phyloP scores from a whole-genome alignment of 1,284 basidiomycete species.

The Volvariella surrecta region DNA sequence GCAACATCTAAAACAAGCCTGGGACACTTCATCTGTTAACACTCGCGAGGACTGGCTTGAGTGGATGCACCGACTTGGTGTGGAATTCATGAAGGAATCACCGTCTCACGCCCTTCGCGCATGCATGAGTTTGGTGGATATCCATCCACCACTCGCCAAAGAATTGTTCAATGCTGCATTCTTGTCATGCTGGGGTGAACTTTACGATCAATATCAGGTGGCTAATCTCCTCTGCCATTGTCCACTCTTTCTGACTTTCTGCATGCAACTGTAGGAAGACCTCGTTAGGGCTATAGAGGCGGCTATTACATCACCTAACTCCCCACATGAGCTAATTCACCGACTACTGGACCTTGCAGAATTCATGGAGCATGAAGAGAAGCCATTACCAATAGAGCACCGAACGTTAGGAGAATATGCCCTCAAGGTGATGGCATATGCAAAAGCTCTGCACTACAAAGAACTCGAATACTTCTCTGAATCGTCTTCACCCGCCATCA shows the following conservation, averaged over 20 bases:
- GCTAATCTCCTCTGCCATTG: slow-evolving; percentile 17
- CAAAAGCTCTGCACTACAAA: slow-evolving; percentile 98
- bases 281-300: slow-evolving; percentile 86
- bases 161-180: slow-evolving; percentile 99
- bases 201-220: slow-evolving; percentile 97
- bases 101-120: slow-evolving; percentile 96
- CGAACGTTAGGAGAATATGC: slow-evolving; percentile 92
- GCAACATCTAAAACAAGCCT: slow-evolving; percentile 94
- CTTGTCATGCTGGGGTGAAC: slow-evolving; percentile 94
- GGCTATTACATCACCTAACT: slow-evolving; percentile 75
- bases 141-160: slow-evolving; percentile 86
- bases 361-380: slow-evolving; percentile 99
- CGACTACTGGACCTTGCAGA: slow-evolving; percentile 94
- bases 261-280: slow-evolving; percentile 62
- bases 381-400: slow-evolving; percentile 90
- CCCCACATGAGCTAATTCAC: slow-evolving; percentile 91
- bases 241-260: slow-evolving; percentile 3
- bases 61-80: slow-evolving; percentile 91
- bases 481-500: slow-evolving; percentile 70
- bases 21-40: slow-evolving; percentile 82
- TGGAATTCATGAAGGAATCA: slow-evolving; percentile 98
- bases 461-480: slow-evolving; percentile 96
- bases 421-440: slow-evolving; percentile 91
- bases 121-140: slow-evolving; percentile 90
- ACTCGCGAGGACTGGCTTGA: slow-evolving; percentile 91